These are phyloP conservation scores for Nymphaea thermarum DNA, from an alignment of 164 flowering plant species.

Conservation along the genomic window DNA sequence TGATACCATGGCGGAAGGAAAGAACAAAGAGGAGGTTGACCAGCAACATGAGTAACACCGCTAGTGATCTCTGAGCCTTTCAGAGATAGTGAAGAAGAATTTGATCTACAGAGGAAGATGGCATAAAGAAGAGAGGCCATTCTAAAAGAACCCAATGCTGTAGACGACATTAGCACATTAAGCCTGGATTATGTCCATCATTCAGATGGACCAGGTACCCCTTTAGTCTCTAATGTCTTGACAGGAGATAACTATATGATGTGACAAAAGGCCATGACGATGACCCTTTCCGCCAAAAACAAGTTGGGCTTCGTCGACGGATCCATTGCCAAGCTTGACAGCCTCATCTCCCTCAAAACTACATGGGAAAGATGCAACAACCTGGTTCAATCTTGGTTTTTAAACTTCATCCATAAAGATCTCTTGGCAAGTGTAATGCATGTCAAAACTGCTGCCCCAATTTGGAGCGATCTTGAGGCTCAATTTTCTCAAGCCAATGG, in stretches of 20 bases:
- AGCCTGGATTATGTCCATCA: too few relatives aligned
- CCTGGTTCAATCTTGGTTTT: constrained; percentile 4
- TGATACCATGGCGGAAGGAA: too few relatives aligned
- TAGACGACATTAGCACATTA: too few relatives aligned
- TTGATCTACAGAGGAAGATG: too few relatives aligned
- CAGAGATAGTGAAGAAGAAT: too few relatives aligned
- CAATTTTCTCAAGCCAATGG: constrained; percentile 3
- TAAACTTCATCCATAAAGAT: neutral
- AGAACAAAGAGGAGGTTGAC: too few relatives aligned
- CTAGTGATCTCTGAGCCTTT: too few relatives aligned
- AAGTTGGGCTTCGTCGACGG: constrained; percentile 5
- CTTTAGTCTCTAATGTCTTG: too few relatives aligned
- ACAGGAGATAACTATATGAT: neutral
- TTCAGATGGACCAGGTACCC: too few relatives aligned
- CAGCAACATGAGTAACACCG: too few relatives aligned
- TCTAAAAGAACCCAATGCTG: too few relatives aligned
- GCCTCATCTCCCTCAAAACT: neutral
- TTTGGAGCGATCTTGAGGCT: constrained; percentile 1
- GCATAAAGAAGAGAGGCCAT: too few relatives aligned
- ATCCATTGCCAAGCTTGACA: neutral
- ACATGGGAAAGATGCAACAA: neutral
- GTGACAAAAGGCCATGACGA: neutral
- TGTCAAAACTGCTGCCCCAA: neutral
- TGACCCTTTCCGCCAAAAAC: constrained; percentile 2
- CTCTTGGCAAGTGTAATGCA: neutral